Percentiles rank a stretch among this genome's conserved stretches.
These are phyloP conservation scores for Astrocystis sublimbata DNA, from an alignment of 495 filamentous ascomycete species.

Conservation along the genomic window DNA sequence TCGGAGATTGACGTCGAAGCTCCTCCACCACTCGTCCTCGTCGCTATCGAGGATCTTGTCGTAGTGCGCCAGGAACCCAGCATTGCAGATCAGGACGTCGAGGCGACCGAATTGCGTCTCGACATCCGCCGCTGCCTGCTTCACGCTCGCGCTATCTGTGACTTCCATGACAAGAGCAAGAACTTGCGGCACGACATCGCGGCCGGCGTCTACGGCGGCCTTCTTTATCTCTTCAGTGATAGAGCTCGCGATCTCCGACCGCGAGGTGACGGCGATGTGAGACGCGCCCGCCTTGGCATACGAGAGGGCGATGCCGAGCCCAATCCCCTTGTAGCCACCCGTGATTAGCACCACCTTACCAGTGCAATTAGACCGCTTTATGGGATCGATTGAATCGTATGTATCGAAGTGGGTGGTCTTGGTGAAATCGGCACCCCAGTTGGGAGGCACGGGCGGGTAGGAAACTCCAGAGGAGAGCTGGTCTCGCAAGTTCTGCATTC, in stretches of 20 bases:
- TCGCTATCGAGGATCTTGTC: constrained; percentile 40
- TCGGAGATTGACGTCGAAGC: constrained; percentile 48
- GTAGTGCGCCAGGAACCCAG: constrained; percentile 41
- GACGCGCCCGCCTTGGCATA: constrained; percentile 46
- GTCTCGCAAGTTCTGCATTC: neutral
- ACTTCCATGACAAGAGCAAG: constrained; percentile 45
- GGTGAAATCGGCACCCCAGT: constrained; percentile 20
- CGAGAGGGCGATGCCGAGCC: constrained; percentile 43
- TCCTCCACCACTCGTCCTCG: constrained; percentile 45
- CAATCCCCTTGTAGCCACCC: constrained; percentile 50
- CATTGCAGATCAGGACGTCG: constrained; percentile 56
- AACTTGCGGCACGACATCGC: constrained; percentile 34
- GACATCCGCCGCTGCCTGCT: constrained; percentile 26
- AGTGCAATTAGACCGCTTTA: constrained; percentile 26
- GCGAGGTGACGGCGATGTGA: constrained; percentile 20
- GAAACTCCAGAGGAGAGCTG: neutral
- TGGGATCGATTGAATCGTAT: constrained; percentile 43
- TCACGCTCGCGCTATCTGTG: constrained; percentile 35
- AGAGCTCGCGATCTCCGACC: neutral
- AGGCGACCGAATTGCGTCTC: constrained; percentile 33
- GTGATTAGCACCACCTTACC: constrained; percentile 47
- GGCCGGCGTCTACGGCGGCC: constrained; percentile 38
- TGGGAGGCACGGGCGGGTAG: constrained; percentile 14
- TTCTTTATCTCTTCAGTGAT: constrained; percentile 10
- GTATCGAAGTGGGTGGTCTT: constrained; percentile 38